Evolutionary conservation across 108 stramenopile species (phyloP), one percentile per base, ranked within the genome.

Genomic region (Fragilariopsis cylindrus): DNA sequence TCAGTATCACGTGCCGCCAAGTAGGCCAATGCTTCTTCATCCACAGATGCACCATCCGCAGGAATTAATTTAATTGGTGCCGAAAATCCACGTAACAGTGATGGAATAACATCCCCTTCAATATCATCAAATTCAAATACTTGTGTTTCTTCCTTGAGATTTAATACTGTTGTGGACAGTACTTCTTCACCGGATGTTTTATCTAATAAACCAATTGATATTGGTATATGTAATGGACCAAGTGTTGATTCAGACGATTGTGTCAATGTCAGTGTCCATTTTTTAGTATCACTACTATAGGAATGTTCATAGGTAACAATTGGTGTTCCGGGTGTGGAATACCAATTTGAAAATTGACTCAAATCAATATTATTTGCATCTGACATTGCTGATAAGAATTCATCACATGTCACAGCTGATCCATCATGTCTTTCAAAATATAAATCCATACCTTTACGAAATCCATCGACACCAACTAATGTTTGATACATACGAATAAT

Each of bases 401-500:
- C 97, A 67, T 99, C 97, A 71, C 98, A 99, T 3, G 97, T 98
- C 13, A 98, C 99, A 11, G 93, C 99, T 66, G 76, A 62, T 55
- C 99, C 99, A 81, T 99, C 99, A 75, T 98, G 97, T 57, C 97
- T 81, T 79, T 95, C 83, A 76, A 95, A 93, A 70, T 98, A 98
- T 46, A 98, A 80, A 74, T 97, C 96, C 93, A 98, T 92, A 4
- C 98, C 99, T 80, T 96, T 97, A 57, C 97, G 84, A 77, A 99
- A 99, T n/a, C 97, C 98, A 45, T 91, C 95, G 19, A 62, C 71
- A 4, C 88, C 87, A 15, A 99, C 68, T 16, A 99, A 67, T 9
- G 98, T 98, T 5, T 88, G 80, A 81, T 97, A 97, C 97, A 99
- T 98, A 7, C 99, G 92, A 68, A 99, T 94, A 12, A 99, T 86